phyloP scores from a whole-genome alignment of 306 rosid species.

The Castanea crenata region DNA sequence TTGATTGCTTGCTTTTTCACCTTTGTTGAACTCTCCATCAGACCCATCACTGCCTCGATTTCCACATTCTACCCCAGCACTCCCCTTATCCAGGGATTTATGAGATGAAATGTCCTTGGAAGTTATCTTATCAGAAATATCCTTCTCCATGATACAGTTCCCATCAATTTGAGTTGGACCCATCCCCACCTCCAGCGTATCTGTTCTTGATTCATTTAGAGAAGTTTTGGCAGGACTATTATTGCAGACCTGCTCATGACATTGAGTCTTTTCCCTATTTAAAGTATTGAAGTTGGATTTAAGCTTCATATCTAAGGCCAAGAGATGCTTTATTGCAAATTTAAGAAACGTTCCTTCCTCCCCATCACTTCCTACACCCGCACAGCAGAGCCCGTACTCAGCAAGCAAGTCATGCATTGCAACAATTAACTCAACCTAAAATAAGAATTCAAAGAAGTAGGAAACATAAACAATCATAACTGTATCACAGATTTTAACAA shows the following conservation, averaged over 20 bases:
- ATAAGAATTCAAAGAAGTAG: conserved; percentile 24
- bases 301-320: conserved; percentile 88
- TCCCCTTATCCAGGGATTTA: conserved; percentile 42
- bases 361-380: conserved; percentile 69
- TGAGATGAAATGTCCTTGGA: conserved; percentile 39
- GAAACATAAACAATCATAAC: conserved; percentile 11
- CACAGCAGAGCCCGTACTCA: conserved; percentile 94
- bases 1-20: conserved; percentile 47
- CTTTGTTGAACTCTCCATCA: conserved; percentile 33
- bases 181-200: conserved; percentile 38
- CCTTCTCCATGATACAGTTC: conserved; percentile 35
- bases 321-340: conserved; percentile 91
- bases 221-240: conserved; percentile 44
- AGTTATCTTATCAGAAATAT: conserved; percentile 41
- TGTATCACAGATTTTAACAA: conserved; percentile 19
- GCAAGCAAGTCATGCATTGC: conserved; percentile 93
- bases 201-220: conserved; percentile 46
- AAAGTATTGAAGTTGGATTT: conserved; percentile 53
- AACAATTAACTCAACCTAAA: conserved; percentile 90
- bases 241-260: conserved; percentile 47
- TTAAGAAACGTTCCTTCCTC: conserved; percentile 94
- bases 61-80: conserved; percentile 42
- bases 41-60: conserved; percentile 45
- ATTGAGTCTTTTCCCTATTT: conserved; percentile 49
- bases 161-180: conserved; percentile 45